Percentiles rank a stretch among this genome's conserved stretches.
Conservation (phyloP, 306 rosid species). For the Lotus japonicus region DNA sequence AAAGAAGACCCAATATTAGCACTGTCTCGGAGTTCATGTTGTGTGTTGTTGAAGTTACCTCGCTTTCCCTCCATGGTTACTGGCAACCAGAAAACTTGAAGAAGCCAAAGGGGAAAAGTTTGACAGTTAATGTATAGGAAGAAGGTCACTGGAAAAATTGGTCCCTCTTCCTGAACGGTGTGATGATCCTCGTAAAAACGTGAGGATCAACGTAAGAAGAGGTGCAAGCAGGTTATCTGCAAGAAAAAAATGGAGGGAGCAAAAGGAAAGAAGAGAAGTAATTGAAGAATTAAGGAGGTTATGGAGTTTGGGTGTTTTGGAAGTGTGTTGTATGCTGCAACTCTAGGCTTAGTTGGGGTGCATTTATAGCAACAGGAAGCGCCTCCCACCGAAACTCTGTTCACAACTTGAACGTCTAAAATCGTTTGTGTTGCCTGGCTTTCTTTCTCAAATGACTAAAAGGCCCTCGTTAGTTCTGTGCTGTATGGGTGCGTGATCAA, state of each 20-base stretch:
- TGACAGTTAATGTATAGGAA: not conserved
- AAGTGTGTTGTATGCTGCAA: not conserved
- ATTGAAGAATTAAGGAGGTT: too few relatives aligned
- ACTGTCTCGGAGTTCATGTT: constrained; percentile 13
- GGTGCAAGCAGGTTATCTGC: not conserved
- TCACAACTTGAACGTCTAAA: constrained; percentile 9
- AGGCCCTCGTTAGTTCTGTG: not conserved
- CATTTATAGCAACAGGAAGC: constrained; percentile 57
- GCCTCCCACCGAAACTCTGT: not conserved
- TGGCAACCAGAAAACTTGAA: not conserved
- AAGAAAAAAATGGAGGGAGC: not conserved
- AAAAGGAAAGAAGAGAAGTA: too few relatives aligned
- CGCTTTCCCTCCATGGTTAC: constrained; percentile 34
- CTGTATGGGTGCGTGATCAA: not conserved
- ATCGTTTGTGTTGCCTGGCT: not conserved
- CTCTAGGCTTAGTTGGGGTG: not conserved
- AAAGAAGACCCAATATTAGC: constrained; percentile 47
- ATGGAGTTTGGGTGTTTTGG: not conserved
- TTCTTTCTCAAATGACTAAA: not conserved
- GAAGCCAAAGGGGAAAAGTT: not conserved
- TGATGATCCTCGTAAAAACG: constrained; percentile 11
- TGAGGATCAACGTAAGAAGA: not conserved
- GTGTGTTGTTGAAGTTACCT: constrained; percentile 10
- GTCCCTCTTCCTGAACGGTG: constrained; percentile 23
- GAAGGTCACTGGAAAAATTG: constrained; percentile 27